These are phyloP conservation scores for Penicillium tannophilum DNA, from an alignment of 495 filamentous ascomycete genomes.

Conservation along the genomic window DNA sequence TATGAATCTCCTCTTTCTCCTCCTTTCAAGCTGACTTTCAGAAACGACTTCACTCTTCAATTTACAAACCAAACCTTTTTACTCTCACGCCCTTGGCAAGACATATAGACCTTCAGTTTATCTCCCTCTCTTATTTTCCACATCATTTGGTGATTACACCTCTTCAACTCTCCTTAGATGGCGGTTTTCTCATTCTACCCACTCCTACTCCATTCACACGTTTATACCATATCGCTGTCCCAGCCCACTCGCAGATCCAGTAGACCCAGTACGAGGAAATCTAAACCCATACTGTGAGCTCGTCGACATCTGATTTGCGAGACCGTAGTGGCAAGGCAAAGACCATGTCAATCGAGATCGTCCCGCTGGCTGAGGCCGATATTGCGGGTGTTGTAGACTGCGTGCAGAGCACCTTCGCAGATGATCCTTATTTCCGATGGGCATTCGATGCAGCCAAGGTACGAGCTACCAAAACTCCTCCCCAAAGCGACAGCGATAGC, in stretches of 20 bases:
- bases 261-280: constrained; percentile 33
- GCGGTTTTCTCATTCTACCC: constrained; percentile 38
- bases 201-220: constrained; percentile 39
- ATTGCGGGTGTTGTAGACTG: constrained; percentile 62
- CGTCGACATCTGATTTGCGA: constrained; percentile 13
- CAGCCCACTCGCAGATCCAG: constrained; percentile 39
- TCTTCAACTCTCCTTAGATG: constrained; percentile 37
- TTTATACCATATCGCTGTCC: constrained; percentile 43
- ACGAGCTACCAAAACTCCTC: constrained; percentile 16
- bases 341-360: constrained; percentile 59
- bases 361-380: constrained; percentile 56
- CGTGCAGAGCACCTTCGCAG: constrained; percentile 61
- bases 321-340: constrained; percentile 24
- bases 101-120: constrained; percentile 8
- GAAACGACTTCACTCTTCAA: background rate
- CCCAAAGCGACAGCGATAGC: constrained; percentile 9
- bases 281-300: constrained; percentile 27
- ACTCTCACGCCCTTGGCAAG: constrained; percentile 6
- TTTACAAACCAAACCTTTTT: constrained; percentile 1
- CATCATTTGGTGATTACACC: constrained; percentile 23
- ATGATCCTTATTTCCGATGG: constrained; percentile 69
- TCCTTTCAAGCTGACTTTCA: constrained; percentile 5
- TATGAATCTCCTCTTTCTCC: constrained; percentile 22
- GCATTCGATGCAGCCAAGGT: constrained; percentile 56
- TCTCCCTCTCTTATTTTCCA: constrained; percentile 1